These are phyloP conservation scores for Pouteria glomerata DNA, from an alignment of 148 eudicot species.

Conservation along the genomic window DNA sequence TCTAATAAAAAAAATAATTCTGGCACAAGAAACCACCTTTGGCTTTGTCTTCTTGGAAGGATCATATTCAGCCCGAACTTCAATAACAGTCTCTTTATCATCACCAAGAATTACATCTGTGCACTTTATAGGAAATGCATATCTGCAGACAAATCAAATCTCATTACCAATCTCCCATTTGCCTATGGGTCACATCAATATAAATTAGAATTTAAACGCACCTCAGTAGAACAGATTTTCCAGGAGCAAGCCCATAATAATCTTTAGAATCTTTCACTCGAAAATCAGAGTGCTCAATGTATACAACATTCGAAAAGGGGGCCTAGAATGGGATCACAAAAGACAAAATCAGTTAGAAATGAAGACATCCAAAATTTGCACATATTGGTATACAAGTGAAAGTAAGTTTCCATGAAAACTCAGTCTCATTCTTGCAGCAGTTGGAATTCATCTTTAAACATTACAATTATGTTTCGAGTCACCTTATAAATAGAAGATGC, in stretches of 20 bases:
- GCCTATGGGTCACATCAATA: neutral
- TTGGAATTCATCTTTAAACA: neutral
- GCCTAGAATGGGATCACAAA: conserved; percentile 36
- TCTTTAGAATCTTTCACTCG: conserved; percentile 93
- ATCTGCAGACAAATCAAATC: conserved; percentile 37
- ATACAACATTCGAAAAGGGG: conserved; percentile 80
- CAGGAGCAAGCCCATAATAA: conserved; percentile 96
- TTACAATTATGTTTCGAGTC: neutral
- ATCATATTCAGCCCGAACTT: conserved; percentile 90
- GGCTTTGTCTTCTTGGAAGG: conserved; percentile 81
- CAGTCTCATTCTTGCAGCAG: neutral
- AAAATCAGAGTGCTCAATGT: conserved; percentile 90
- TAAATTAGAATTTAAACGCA: conserved; percentile 15
- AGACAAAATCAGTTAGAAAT: neutral
- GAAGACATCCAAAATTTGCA: neutral
- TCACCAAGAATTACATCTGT: conserved; percentile 80
- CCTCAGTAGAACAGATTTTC: conserved; percentile 86
- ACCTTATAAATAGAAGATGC: conserved; percentile 77
- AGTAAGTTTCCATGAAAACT: neutral
- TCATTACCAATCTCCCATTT: neutral
- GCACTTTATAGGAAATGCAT: conserved; percentile 85
- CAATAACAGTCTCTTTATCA: conserved; percentile 80
- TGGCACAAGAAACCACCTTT: conserved; percentile 42
- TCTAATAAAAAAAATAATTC: neutral
- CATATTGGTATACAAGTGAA: neutral